phyloP scores from a whole-genome alignment of 495 filamentous ascomycete species.

The Jackrogersella minutella region DNA sequence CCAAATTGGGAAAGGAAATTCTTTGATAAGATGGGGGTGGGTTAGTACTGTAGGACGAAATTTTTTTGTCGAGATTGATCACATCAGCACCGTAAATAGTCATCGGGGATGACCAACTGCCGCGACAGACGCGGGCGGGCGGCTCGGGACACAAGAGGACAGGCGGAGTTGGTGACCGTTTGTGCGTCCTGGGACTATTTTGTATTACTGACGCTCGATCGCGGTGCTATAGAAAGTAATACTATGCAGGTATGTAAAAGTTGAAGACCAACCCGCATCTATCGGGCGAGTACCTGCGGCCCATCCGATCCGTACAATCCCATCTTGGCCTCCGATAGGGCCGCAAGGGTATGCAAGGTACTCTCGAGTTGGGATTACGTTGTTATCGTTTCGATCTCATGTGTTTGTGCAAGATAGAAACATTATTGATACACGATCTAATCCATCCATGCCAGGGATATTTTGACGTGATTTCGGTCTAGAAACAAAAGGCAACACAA shows the following conservation, averaged over 20 bases:
- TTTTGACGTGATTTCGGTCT: slow-evolving; percentile 30
- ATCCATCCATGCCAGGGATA: slow-evolving; percentile 36
- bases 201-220: not conserved
- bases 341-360: slow-evolving; percentile 21
- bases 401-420: slow-evolving; percentile 23
- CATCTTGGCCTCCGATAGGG: slow-evolving; percentile 16
- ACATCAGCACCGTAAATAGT: slow-evolving; percentile 38
- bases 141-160: slow-evolving; percentile 11
- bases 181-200: not conserved
- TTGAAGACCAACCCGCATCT: slow-evolving; percentile 17
- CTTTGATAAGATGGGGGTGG: slow-evolving; percentile 18
- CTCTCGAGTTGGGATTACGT: slow-evolving; percentile 22
- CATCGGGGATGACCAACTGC: slow-evolving; percentile 29
- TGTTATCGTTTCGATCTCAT: slow-evolving; percentile 25
- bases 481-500: slow-evolving; percentile 25
- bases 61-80: slow-evolving; percentile 23
- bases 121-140: slow-evolving; percentile 35
- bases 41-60: slow-evolving; percentile 11
- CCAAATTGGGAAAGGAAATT: slow-evolving; percentile 29
- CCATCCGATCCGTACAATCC: slow-evolving; percentile 4
- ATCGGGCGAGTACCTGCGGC: slow-evolving; percentile 12
- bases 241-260: not conserved
- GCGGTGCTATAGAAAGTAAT: not conserved
- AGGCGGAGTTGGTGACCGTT: slow-evolving; percentile 4
- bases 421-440: slow-evolving; percentile 29